phyloP scores from a whole-genome alignment of 176 grass and related monocot species.

The Sorghum bicolor region DNA sequence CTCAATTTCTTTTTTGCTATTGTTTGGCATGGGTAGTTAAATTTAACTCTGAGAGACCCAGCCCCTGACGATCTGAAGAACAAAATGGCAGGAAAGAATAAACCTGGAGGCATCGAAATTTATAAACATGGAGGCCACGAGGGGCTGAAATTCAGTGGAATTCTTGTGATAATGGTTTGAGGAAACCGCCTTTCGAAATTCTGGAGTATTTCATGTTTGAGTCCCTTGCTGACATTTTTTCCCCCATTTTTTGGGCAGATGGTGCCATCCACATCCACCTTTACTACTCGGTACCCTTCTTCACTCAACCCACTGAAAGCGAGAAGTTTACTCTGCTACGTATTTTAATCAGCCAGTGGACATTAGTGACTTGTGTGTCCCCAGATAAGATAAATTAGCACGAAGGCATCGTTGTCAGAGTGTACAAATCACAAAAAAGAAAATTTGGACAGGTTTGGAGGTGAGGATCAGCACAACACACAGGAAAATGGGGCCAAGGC shows the following conservation, averaged over 20 bases:
- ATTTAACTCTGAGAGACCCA: neutral
- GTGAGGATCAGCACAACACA: neutral
- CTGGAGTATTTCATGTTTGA: neutral
- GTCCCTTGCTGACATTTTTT: neutral
- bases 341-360: neutral
- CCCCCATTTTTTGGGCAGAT: neutral
- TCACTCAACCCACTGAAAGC: neutral
- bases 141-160: neutral
- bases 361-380: neutral
- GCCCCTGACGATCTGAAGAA: too few species aligned
- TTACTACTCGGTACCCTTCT: neutral
- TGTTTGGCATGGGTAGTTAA: neutral
- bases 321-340: neutral
- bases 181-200: neutral
- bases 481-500: neutral
- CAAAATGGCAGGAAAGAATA: neutral
- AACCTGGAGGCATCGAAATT: neutral
- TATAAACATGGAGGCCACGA: neutral
- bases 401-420: neutral
- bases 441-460: neutral
- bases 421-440: constrained; percentile 9
- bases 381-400: constrained; percentile 2
- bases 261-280: neutral
- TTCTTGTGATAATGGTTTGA: neutral
- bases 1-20: neutral